These are phyloP conservation scores for Xenosphaeropsis pyriputrescens DNA, from an alignment of 2,329 filamentous ascomycete species.

Conservation along the genomic window DNA sequence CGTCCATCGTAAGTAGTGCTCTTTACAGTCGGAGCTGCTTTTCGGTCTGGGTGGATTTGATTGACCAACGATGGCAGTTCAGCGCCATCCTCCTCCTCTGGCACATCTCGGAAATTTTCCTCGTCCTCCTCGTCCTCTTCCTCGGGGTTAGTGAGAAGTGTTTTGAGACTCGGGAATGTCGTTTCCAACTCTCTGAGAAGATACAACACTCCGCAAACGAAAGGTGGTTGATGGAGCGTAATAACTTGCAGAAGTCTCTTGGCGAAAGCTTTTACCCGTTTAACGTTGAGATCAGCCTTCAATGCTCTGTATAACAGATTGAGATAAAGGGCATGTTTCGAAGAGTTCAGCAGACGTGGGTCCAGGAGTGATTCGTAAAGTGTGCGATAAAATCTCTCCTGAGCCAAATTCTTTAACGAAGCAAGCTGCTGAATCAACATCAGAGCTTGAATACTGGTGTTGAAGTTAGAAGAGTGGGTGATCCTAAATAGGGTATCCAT, in stretches of 20 bases:
- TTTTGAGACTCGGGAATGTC: conserved; percentile 66
- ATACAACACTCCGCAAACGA: conserved; percentile 86
- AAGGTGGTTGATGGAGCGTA: conserved; percentile 79
- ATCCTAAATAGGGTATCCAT: conserved; percentile 91
- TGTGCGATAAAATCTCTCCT: conserved; percentile 87
- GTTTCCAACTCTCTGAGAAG: conserved; percentile 68
- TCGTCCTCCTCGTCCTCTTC: conserved; percentile 52
- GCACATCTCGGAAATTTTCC: conserved; percentile 44
- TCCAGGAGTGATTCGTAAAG: conserved; percentile 92
- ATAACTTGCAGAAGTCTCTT: conserved; percentile 85
- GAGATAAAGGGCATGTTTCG: conserved; percentile 89
- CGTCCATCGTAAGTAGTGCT: conserved; percentile 59
- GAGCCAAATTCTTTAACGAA: conserved; percentile 61
- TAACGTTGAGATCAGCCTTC: conserved; percentile 80
- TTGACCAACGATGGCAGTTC: background rate
- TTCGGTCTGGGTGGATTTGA: background rate
- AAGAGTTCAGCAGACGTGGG: conserved; percentile 74
- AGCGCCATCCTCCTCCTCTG: conserved; percentile 33
- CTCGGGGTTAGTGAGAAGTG: conserved; percentile 69
- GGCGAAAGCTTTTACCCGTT: conserved; percentile 87
- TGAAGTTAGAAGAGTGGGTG: conserved; percentile 97
- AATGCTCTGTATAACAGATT: conserved; percentile 81
- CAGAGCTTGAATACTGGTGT: conserved; percentile 90
- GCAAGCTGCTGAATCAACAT: conserved; percentile 91
- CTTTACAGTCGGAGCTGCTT: conserved; percentile 10